Conservation (phyloP, 495 filamentous ascomycete species). For the Lophiostoma macrostomum region DNA sequence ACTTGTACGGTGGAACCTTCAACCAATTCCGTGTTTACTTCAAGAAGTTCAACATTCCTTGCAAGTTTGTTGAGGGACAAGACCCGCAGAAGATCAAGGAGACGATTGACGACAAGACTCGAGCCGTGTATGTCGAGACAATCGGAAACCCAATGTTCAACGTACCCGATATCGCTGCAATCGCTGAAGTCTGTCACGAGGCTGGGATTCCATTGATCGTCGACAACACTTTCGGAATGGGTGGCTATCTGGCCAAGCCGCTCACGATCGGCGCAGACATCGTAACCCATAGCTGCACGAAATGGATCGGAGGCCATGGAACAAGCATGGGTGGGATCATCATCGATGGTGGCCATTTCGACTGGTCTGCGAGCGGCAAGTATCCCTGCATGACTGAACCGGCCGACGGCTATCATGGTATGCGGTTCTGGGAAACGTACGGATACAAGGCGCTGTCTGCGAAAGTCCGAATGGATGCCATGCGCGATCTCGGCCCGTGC, state of each 20-base stretch:
- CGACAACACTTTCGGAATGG: conserved; percentile 97
- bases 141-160: conserved; percentile 98
- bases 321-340: conserved; percentile 92
- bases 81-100: conserved; percentile 76
- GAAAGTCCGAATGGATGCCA: conserved; percentile 77
- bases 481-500: conserved; percentile 79
- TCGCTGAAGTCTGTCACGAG: conserved; percentile 41
- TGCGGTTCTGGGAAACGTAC: conserved; percentile 97
- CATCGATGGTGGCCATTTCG: conserved; percentile 90
- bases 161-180: conserved; percentile 52
- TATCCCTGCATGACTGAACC: conserved; percentile 96
- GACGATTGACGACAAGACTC: conserved; percentile 91
- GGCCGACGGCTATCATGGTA: conserved; percentile 87
- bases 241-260: conserved; percentile 84
- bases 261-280: conserved; percentile 91
- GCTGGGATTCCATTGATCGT: conserved; percentile 65
- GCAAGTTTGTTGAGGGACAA: conserved; percentile 88
- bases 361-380: conserved; percentile 86
- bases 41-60: conserved; percentile 69
- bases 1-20: conserved; percentile 44
- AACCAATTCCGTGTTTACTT: conserved; percentile 47
- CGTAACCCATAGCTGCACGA: conserved; percentile 91
- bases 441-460: conserved; percentile 81
- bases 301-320: conserved; percentile 98
- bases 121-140: conserved; percentile 91